Base-by-base conservation (phyloP, 352 stramenopile genomes). In the Pythium monospermum region DNA sequence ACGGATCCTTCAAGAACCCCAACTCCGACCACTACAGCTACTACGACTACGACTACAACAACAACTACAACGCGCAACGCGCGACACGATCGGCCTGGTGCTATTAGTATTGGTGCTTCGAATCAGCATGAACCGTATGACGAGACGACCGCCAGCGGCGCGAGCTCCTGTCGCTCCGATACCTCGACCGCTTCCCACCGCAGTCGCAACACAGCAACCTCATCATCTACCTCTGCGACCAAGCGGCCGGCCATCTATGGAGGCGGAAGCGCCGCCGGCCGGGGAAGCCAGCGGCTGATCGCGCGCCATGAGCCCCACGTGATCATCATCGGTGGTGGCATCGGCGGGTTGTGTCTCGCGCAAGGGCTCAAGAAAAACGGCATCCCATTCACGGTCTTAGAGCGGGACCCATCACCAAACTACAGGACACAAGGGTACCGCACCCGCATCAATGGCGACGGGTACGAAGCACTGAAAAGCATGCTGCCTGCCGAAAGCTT, bases 301-400 rank as follows among this genome's bases (percentile, higher is more conserved):
- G 23, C n/a, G 0, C 44, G n/a, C 25, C 27, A 27, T 19, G 41
- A 25, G 2, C 53, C 52, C 4, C 48, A 49, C 32, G 57, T 65
- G 11, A 26, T 65, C 10, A 65, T 65, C 39, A 47, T 84, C 13
- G 76, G 76, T 10, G 76, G 53, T 6, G 76, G 76, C 7, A 79
- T 87, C 32, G 76, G 76, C 6, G 76, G 76, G 0, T 53, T 87
- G 3, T 87, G 76, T 38, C 63, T 87, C 22, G 76, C 76, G 0
- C 73, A 87, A 49, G 76, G 73, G 0, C 67, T 87, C 37, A 71
- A 72, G 38, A 82, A 83, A 35, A 22, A 68, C 22, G 73, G 71
- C 38, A 82, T 87, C 43, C 73, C 71, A 1, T 85, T 87, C 61
- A 87, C 76, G 0, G 59, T 87, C 25, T 87, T 84, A 38, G 76